Evolutionary conservation across 2,329 filamentous ascomycete genomes (phyloP), one percentile per base, ranked within the genome.

Genomic region (Alternaria rosae): DNA sequence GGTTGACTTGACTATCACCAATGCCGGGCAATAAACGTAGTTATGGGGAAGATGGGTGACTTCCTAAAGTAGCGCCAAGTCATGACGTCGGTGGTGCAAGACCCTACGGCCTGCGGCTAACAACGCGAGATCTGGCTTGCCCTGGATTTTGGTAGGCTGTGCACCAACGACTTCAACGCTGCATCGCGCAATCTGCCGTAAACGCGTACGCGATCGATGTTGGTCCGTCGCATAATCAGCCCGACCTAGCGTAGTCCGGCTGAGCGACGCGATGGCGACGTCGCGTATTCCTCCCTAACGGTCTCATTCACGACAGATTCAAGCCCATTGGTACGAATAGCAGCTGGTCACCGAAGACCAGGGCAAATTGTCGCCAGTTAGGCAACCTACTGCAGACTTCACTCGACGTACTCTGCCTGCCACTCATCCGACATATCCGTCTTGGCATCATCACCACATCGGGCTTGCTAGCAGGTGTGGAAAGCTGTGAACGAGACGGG

Each of bases 71-170:
- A 23, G 48, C 44, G 59, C 48, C 54, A 61, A 61, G 59, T 61
- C 54, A 61, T 61, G 59, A 61, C 59, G 59, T 61, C 59, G 55
- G 25, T 42, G 35, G 54, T 26, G 42, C 47, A 35, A 32, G 32
- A 35, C 51, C 51, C 15, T 41, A 35, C 23, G 25, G 11, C 35
- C 35, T 38, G n/a, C 35, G 35, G 30, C 51, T 59, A 53, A 48
- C 30, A 48, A 41, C 35, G n/a, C 21, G 41, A 20, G 26, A 54
- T 44, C 32, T 53, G 28, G 42, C 17, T 35, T 38, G 44, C 51
- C 47, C 47, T 35, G 28, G 7, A 50, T 13, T 51, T 38, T 26
- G 28, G 28, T 28, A 32, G 54, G 58, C 58, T 45, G 54, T 52
- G 54, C 44, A 47, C 26, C 21, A 28, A 61, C 17, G 58, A 57